Conservation (phyloP, 2,329 filamentous ascomycete species). For the Exophiala viscosa region DNA sequence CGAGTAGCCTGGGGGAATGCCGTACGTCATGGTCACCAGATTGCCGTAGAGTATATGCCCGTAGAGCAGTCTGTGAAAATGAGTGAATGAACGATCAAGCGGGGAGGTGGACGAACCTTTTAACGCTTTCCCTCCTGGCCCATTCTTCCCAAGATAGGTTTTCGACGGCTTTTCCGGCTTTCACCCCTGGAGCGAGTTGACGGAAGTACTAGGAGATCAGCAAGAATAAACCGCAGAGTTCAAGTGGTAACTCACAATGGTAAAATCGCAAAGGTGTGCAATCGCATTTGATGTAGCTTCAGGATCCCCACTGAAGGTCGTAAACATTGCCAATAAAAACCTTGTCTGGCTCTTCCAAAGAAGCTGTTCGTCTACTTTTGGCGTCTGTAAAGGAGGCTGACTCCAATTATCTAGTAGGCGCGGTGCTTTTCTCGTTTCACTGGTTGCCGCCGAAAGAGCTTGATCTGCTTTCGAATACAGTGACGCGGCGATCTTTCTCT, state of each 20-base stretch:
- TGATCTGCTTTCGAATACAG: constrained; percentile 18
- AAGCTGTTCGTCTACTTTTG: constrained; percentile 13
- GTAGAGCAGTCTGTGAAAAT: constrained; percentile 29
- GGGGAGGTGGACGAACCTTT: constrained; percentile 15
- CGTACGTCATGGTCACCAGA: constrained; percentile 34
- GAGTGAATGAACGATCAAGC: not conserved
- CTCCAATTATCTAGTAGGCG: constrained; percentile 19
- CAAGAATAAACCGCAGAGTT: not conserved
- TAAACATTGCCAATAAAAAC: constrained; percentile 31
- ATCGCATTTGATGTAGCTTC: constrained; percentile 27
- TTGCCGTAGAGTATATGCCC: constrained; percentile 35
- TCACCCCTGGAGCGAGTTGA: constrained; percentile 11
- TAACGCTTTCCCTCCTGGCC: constrained; percentile 32
- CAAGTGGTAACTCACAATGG: constrained; percentile 7
- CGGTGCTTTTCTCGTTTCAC: constrained; percentile 5
- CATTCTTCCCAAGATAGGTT: constrained; percentile 30
- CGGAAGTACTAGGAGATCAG: constrained; percentile 14
- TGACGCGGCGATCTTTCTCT: constrained; percentile 32
- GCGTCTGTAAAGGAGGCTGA: not conserved
- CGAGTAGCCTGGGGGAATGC: constrained; percentile 33
- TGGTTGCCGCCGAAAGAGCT: constrained; percentile 3
- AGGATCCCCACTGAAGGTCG: constrained; percentile 31
- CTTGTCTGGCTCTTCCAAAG: constrained; percentile 34
- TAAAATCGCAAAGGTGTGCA: constrained; percentile 21
- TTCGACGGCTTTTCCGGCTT: constrained; percentile 6